A percentile compares a stretch with the other conserved stretches of the same genome.
These are phyloP conservation scores for Colletotrichum sp. DNA, from an alignment of 2,329 filamentous ascomycete species.

Conservation along the genomic window DNA sequence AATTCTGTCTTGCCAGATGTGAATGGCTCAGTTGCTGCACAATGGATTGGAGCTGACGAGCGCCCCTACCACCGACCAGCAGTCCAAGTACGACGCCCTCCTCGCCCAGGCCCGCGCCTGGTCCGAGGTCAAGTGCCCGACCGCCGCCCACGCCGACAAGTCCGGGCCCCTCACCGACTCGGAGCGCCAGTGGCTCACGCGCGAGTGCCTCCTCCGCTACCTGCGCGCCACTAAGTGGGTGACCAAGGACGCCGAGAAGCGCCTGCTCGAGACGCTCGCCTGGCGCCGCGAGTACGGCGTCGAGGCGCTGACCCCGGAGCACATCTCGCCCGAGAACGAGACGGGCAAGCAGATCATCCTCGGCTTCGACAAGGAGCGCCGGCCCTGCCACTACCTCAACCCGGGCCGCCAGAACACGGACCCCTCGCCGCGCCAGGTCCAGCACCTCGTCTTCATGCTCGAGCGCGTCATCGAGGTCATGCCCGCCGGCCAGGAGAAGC, in stretches of 20 bases:
- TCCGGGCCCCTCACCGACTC: constrained; percentile 73
- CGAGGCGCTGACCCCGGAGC: constrained; percentile 78
- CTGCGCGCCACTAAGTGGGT: constrained; percentile 94
- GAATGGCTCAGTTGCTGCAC: too few species aligned
- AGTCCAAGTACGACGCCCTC: constrained; percentile 80
- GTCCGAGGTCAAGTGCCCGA: constrained; percentile 63
- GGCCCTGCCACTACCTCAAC: constrained; percentile 91
- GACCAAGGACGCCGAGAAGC: constrained; percentile 74
- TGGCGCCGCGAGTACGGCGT: constrained; percentile 94
- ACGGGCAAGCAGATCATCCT: constrained; percentile 93
- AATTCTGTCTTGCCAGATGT: too few species aligned
- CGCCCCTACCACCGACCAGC: constrained; percentile 77
- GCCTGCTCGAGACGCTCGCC: constrained; percentile 79
- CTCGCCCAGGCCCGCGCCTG: constrained; percentile 74
- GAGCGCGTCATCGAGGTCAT: constrained; percentile 89
- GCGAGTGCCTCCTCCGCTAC: constrained; percentile 91
- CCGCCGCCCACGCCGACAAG: constrained; percentile 58
- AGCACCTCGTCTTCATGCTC: constrained; percentile 96
- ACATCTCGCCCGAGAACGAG: constrained; percentile 93
- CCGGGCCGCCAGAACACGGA: constrained; percentile 94
- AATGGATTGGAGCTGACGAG: too few species aligned
- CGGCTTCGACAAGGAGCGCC: constrained; percentile 83
- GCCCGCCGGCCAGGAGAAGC: constrained; percentile 83
- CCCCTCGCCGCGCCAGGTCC: constrained; percentile 81
- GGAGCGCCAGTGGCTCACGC: constrained; percentile 89